A percentile compares a stretch with the other conserved stretches of the same genome.
These are phyloP conservation scores for Yamadazyma tumulicola DNA, from an alignment of 805 yeast species.

Conservation along the genomic window DNA sequence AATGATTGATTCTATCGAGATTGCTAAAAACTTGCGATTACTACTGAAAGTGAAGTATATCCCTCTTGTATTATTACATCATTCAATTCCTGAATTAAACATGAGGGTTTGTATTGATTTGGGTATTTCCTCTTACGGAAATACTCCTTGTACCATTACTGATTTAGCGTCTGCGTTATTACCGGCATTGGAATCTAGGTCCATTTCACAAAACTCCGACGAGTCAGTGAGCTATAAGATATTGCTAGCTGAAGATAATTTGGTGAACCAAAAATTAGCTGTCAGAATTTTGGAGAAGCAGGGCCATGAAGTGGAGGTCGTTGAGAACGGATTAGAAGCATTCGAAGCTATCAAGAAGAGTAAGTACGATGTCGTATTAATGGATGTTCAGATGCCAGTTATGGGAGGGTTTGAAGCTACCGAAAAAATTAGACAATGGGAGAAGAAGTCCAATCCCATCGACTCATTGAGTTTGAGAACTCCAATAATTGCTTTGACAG, in stretches of 20 bases:
- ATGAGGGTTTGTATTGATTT: constrained; percentile 80
- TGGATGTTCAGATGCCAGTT: constrained; percentile 95
- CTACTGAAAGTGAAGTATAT: constrained; percentile 78
- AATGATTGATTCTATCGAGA: constrained; percentile 75
- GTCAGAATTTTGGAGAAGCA: constrained; percentile 81
- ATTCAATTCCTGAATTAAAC: constrained; percentile 70
- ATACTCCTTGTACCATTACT: constrained; percentile 78
- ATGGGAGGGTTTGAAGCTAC: constrained; percentile 96
- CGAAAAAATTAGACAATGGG: constrained; percentile 84
- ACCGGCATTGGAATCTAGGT: constrained; percentile 81
- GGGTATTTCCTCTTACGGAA: constrained; percentile 85
- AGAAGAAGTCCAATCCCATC: constrained; percentile 68
- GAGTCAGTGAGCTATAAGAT: constrained; percentile 73
- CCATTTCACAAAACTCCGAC: constrained; percentile 75
- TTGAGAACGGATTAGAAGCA: constrained; percentile 83
- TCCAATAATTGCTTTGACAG: constrained; percentile 87
- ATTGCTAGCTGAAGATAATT: constrained; percentile 80
- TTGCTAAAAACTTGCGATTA: constrained; percentile 64
- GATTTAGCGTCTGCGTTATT: constrained; percentile 80
- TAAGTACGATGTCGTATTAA: constrained; percentile 74
- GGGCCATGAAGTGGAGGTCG: constrained; percentile 81
- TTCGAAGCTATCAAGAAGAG: constrained; percentile 66
- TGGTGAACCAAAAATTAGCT: constrained; percentile 84
- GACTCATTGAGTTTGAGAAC: constrained; percentile 69
- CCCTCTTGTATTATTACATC: constrained; percentile 77